Evolutionary conservation across 1,284 basidiomycete species (phyloP).

Genomic region (Pseudozyma hubeiensis): DNA sequence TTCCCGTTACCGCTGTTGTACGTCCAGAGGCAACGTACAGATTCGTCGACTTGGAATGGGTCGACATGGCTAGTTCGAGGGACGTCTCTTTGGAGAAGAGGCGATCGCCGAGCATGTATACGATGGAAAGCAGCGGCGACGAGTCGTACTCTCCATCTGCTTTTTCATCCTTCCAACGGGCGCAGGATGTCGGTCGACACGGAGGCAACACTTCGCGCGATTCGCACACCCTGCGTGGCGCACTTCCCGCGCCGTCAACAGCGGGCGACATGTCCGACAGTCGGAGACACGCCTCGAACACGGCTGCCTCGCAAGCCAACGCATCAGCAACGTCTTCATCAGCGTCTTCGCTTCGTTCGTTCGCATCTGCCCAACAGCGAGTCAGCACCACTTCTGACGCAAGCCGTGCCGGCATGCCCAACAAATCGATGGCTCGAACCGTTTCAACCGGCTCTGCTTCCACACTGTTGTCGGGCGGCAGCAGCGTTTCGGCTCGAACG

Average conservation of each 20-base stretch:
- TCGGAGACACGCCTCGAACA: background rate
- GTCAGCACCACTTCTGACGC: background rate
- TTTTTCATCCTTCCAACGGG: constrained; percentile 24
- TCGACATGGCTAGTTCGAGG: constrained; percentile 31
- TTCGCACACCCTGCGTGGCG: constrained; percentile 10
- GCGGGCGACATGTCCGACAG: background rate
- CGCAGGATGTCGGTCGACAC: background rate
- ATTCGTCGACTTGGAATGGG: constrained; percentile 30
- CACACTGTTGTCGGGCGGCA: background rate
- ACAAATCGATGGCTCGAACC: background rate
- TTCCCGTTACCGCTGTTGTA: constrained; percentile 18
- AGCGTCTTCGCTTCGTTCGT: constrained; percentile 8
- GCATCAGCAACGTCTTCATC: background rate
- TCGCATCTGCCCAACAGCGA: constrained; percentile 2
- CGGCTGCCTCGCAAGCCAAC: background rate
- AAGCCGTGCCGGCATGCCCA: background rate
- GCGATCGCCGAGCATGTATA: constrained; percentile 14
- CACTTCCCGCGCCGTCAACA: background rate
- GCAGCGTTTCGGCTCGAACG: background rate
- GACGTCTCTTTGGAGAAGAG: background rate
- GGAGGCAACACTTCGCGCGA: constrained; percentile 10
- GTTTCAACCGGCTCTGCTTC: background rate
- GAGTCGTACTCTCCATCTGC: constrained; percentile 30
- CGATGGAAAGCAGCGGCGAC: constrained; percentile 9
- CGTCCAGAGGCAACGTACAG: constrained; percentile 16